Conservation (phyloP, 176 grass and related monocot species). For the Aegilops longissima region DNA sequence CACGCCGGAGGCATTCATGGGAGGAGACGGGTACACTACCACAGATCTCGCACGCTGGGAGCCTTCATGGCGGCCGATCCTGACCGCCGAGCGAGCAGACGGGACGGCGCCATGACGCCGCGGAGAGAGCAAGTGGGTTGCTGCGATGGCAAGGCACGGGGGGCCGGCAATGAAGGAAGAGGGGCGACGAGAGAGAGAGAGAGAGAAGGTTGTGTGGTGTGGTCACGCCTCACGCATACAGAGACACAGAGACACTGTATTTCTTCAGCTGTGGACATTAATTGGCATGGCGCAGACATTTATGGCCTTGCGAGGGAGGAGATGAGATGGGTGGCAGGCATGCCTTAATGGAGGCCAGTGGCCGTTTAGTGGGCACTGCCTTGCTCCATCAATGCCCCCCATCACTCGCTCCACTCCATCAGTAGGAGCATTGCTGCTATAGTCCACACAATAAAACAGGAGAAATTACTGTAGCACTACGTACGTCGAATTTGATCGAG, state of each 20-base stretch:
- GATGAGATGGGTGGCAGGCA: slow-evolving; percentile 32
- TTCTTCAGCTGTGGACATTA: slow-evolving; percentile 29
- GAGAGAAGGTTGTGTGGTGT: slow-evolving; percentile 13
- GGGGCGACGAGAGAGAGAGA: neutral
- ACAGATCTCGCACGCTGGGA: no score
- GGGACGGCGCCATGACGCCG: neutral
- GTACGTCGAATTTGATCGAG: neutral
- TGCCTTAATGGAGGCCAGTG: slow-evolving; percentile 52
- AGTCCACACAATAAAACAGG: neutral
- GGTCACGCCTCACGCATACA: neutral
- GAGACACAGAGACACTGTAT: no score
- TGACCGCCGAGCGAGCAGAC: neutral
- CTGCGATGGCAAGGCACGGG: slow-evolving; percentile 1
- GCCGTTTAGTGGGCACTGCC: slow-evolving; percentile 59
- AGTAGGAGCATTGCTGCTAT: no score
- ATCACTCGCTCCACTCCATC: slow-evolving; percentile 4
- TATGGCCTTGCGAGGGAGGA: slow-evolving; percentile 25
- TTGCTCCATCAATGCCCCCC: slow-evolving; percentile 38
- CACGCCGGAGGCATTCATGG: slow-evolving; percentile 15
- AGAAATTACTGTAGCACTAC: neutral
- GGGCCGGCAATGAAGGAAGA: neutral
- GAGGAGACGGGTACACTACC: neutral
- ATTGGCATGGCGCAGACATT: slow-evolving; percentile 57
- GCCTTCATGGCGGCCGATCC: slow-evolving; percentile 30
- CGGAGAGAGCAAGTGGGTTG: slow-evolving; percentile 12